A percentile compares a stretch with the other conserved stretches of the same genome.
These are phyloP conservation scores for Bruguiera sexangula DNA, from an alignment of 345 rosid species.

Conservation along the genomic window DNA sequence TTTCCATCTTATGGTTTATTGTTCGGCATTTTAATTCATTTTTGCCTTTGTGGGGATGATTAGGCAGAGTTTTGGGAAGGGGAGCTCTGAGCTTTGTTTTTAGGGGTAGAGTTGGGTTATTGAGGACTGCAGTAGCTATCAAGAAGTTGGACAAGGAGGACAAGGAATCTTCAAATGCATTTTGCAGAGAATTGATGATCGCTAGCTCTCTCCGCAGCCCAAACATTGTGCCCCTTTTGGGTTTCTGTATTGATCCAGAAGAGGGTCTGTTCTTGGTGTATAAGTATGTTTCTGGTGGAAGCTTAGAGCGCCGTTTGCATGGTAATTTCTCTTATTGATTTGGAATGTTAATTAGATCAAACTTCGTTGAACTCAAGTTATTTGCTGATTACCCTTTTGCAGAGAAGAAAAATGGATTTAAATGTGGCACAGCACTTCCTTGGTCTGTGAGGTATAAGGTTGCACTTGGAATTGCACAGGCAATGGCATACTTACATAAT, in stretches of 20 bases:
- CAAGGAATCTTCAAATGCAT: slow-evolving; percentile 83
- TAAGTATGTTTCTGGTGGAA: slow-evolving; percentile 88
- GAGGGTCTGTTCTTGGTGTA: slow-evolving; percentile 92
- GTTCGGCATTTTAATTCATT: slow-evolving; percentile 17
- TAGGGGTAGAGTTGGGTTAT: slow-evolving; percentile 75
- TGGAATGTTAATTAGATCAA: slow-evolving; percentile 5
- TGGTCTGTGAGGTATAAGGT: slow-evolving; percentile 83
- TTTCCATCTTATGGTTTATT: slow-evolving; percentile 6
- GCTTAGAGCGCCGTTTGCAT: slow-evolving; percentile 76
- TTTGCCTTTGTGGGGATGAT: slow-evolving; percentile 15
- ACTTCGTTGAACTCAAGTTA: slow-evolving; percentile 13
- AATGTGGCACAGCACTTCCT: slow-evolving; percentile 39
- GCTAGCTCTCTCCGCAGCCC: slow-evolving; percentile 77
- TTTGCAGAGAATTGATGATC: slow-evolving; percentile 95
- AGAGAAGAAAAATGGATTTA: slow-evolving; percentile 63
- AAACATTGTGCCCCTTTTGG: slow-evolving; percentile 76
- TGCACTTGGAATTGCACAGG: slow-evolving; percentile 76
- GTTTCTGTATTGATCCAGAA: slow-evolving; percentile 83
- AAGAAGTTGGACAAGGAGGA: slow-evolving; percentile 84
- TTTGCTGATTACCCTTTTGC: slow-evolving; percentile 22
- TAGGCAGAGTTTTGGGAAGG: slow-evolving; percentile 93
- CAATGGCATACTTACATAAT: slow-evolving; percentile 70
- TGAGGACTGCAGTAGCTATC: slow-evolving; percentile 68
- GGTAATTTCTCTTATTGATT: slow-evolving; percentile 39
- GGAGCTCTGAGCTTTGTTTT: slow-evolving; percentile 93